A percentile compares a stretch with the other conserved stretches of the same genome.
phyloP scores from a whole-genome alignment of 2,329 filamentous ascomycete species.

The Cladosporium austrohemisphaericum region DNA sequence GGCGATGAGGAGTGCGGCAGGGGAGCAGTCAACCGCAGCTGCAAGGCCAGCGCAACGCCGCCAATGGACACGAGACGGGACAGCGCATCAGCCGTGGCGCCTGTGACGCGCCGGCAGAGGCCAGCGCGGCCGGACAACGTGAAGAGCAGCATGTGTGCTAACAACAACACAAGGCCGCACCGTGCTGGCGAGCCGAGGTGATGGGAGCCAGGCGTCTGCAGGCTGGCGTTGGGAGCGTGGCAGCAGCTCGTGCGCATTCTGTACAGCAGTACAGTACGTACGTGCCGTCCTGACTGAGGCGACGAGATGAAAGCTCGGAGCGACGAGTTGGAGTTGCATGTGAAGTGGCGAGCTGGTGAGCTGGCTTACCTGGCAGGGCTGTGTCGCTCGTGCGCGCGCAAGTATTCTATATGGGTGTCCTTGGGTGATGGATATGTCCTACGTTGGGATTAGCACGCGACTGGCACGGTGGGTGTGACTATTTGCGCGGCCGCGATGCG shows the following conservation, averaged over 20 bases:
- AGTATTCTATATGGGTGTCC: not conserved
- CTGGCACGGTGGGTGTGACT: not conserved
- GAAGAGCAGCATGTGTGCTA: conserved; percentile 4
- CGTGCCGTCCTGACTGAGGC: too few relatives aligned
- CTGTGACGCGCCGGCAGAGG: conserved; percentile 11
- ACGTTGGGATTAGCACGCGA: conserved; percentile 8
- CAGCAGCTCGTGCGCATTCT: conserved; percentile 2
- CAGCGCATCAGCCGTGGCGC: conserved; percentile 16
- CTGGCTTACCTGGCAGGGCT: conserved; percentile 11
- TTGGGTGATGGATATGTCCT: not conserved
- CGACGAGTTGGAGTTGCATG: not conserved
- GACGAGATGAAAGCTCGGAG: not conserved
- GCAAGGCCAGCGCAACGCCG: conserved; percentile 27
- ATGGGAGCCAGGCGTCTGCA: conserved; percentile 8
- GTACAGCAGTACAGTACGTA: conserved; percentile 5
- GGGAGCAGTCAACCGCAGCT: conserved; percentile 23
- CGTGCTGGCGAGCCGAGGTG: conserved; percentile 12
- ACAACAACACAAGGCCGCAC: not conserved
- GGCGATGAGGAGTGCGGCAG: conserved; percentile 22
- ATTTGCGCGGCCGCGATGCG: not conserved
- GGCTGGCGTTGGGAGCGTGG: conserved; percentile 13
- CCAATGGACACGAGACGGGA: conserved; percentile 21
- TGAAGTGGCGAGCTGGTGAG: not conserved
- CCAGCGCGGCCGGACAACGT: conserved; percentile 1
- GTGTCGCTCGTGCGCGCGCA: conserved; percentile 6